These are phyloP conservation scores for Sordariomycetes sp. DNA, from an alignment of 2,329 filamentous ascomycete genomes.

Conservation along the genomic window DNA sequence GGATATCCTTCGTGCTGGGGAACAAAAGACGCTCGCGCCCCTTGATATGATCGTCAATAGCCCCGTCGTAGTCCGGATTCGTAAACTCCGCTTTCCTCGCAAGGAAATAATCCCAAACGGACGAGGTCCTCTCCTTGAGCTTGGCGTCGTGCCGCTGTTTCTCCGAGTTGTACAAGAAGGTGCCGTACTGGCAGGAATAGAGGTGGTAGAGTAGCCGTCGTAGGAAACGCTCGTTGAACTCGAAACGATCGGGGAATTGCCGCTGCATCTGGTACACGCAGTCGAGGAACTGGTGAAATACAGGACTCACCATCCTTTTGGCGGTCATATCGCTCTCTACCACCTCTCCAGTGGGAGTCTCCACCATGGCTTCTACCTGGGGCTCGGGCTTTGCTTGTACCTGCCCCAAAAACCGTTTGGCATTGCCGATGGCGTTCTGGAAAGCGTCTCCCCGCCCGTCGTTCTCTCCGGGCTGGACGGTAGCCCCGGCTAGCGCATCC, in stretches of 20 bases:
- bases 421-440: conserved; percentile 74
- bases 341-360: conserved; percentile 25
- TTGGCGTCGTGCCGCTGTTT: conserved; percentile 68
- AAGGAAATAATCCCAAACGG: conserved; percentile 94
- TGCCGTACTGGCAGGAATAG: conserved; percentile 93
- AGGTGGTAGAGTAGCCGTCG: conserved; percentile 84
- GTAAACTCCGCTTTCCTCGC: conserved; percentile 69
- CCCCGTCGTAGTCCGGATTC: conserved; percentile 67
- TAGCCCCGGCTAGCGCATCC: conserved; percentile 58
- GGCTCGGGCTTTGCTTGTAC: conserved; percentile 38
- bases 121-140: conserved; percentile 62
- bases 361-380: conserved; percentile 43
- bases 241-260: conserved; percentile 81
- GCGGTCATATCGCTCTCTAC: conserved; percentile 58
- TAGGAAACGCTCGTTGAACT: conserved; percentile 92
- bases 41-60: conserved; percentile 67
- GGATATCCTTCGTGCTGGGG: conserved; percentile 63
- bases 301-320: conserved; percentile 84
- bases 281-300: conserved; percentile 97
- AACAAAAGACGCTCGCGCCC: conserved; percentile 79
- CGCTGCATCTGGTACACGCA: conserved; percentile 82
- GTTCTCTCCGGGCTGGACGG: conserved; percentile 50
- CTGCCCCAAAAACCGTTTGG: conserved; percentile 81
- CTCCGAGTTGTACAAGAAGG: conserved; percentile 91
- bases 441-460: conserved; percentile 62